Conservation (phyloP, 1,284 basidiomycete species). For the Rhodotorula sp. region DNA sequence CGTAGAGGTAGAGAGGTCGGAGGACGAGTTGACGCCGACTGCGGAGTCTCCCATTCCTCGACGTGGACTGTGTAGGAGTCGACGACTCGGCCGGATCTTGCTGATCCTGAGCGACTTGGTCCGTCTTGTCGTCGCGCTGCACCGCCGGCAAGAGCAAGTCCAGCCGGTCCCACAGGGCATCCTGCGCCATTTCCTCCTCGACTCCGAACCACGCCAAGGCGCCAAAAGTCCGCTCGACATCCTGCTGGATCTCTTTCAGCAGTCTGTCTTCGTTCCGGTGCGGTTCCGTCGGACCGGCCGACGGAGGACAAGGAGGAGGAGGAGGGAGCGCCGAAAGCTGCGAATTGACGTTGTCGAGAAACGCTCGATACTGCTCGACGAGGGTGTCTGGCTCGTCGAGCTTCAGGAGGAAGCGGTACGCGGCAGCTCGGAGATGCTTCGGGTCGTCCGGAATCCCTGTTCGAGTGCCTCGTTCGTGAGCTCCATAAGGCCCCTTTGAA, state of each 20-base stretch:
- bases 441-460: slow-evolving; percentile 37
- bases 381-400: slow-evolving; percentile 6
- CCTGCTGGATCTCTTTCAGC: slow-evolving; percentile 35
- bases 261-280: slow-evolving; percentile 17
- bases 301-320: background rate
- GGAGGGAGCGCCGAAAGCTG: slow-evolving; percentile 10
- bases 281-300: background rate
- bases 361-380: slow-evolving; percentile 23
- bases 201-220: slow-evolving; percentile 31
- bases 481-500: background rate
- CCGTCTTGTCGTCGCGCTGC: background rate
- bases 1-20: slow-evolving; percentile 37
- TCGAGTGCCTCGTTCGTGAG: background rate
- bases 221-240: slow-evolving; percentile 36
- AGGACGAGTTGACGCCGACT: slow-evolving; percentile 31
- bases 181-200: background rate
- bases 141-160: slow-evolving; percentile 14
- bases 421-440: slow-evolving; percentile 7
- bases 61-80: background rate
- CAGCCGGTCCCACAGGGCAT: slow-evolving; percentile 25
- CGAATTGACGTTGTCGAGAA: slow-evolving; percentile 22
- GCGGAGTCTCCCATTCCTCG: background rate
- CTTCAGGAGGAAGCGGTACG: slow-evolving; percentile 18
- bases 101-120: background rate
- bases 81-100: background rate